These are phyloP conservation scores for Globisporangium nodosum DNA, from an alignment of 352 stramenopile species.

Conservation along the genomic window DNA sequence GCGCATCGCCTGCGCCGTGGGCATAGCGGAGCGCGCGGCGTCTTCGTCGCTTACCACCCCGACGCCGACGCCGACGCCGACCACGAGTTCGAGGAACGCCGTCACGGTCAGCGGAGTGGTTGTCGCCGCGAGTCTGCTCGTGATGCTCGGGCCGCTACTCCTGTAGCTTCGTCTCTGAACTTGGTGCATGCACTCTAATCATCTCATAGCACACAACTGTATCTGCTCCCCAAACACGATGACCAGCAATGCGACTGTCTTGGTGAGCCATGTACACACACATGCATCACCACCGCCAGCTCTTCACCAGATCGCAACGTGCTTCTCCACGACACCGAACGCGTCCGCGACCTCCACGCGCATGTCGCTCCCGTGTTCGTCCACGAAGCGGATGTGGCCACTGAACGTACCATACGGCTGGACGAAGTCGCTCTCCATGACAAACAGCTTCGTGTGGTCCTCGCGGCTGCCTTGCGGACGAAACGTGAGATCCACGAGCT, in stretches of 20 bases:
- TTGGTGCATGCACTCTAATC: not conserved
- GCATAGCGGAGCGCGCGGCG: conserved; percentile 1
- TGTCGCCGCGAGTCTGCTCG: conserved; percentile 4
- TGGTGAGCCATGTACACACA: not conserved
- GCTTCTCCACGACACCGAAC: conserved; percentile 19
- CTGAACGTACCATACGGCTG: conserved; percentile 33
- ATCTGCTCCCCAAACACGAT: not conserved
- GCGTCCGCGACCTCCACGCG: not conserved
- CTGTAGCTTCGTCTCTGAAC: not conserved
- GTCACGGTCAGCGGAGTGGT: conserved; percentile 4
- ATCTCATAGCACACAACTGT: not conserved
- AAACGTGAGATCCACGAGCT: conserved; percentile 28
- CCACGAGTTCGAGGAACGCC: not conserved
- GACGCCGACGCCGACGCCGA: not conserved
- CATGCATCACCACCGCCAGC: not conserved
- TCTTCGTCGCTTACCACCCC: not conserved
- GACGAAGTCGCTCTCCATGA: conserved; percentile 35
- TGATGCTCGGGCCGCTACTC: conserved; percentile 1
- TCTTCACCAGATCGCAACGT: conserved; percentile 33
- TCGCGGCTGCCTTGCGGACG: conserved; percentile 22
- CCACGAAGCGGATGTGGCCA: conserved; percentile 13
- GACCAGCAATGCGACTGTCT: not conserved
- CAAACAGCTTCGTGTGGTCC: conserved; percentile 24
- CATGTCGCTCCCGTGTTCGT: conserved; percentile 7
- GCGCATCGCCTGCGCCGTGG: conserved; percentile 38